phyloP scores from a whole-genome alignment of 169 alveolate species.

The Cyclospora cayetanensis region DNA sequence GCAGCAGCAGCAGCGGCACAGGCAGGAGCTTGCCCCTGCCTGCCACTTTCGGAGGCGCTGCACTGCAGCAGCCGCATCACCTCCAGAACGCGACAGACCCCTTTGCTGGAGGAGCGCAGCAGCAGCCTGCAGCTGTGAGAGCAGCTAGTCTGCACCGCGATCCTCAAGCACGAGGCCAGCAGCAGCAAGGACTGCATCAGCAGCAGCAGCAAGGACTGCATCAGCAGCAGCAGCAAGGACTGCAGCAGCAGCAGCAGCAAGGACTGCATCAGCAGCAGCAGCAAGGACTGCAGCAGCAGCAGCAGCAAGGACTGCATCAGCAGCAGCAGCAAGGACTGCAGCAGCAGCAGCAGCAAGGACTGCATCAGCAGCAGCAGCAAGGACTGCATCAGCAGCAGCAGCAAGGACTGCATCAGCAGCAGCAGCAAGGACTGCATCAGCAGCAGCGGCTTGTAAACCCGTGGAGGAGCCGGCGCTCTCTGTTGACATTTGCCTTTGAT shows the following conservation, averaged over 20 bases:
- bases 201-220: background rate
- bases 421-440: background rate
- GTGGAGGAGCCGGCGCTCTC: background rate
- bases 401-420: background rate
- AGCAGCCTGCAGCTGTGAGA: background rate
- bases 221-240: background rate
- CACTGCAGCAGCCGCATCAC: background rate
- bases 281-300: too few relatives aligned
- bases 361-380: too few relatives aligned
- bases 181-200: background rate
- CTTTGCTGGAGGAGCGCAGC: too few relatives aligned
- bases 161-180: too few relatives aligned
- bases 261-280: background rate
- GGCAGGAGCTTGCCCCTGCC: background rate
- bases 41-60: background rate
- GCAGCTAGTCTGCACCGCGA: background rate
- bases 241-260: background rate
- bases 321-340: background rate
- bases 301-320: background rate
- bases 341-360: background rate
- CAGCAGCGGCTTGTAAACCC: background rate
- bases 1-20: slow-evolving; percentile 9
- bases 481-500: background rate
- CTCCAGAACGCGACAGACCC: background rate
- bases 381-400: background rate